Evolutionary conservation across 768 basidiomycete genomes (phyloP).

Genomic region (Lactarius evosmus): DNA sequence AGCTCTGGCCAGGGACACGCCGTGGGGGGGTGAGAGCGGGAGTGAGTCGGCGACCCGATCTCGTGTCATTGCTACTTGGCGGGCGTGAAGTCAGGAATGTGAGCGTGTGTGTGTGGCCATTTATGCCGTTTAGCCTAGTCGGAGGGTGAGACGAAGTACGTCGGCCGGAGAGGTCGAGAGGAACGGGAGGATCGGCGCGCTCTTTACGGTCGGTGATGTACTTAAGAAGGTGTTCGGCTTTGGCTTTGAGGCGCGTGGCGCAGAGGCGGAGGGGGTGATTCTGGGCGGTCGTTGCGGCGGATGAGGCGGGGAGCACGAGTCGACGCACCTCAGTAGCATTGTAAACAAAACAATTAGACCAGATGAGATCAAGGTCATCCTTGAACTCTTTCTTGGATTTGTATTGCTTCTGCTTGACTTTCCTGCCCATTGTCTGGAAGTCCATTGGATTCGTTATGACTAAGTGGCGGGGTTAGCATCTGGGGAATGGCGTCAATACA

Average conservation of each 20-base stretch:
- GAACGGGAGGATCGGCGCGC: conserved; percentile 66
- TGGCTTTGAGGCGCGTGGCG: conserved; percentile 74
- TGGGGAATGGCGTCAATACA: conserved; percentile 4
- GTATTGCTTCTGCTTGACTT: conserved; percentile 89
- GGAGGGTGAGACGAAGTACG: conserved; percentile 37
- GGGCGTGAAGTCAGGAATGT: conserved; percentile 41
- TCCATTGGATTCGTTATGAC: conserved; percentile 97
- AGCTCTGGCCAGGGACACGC: conserved; percentile 44
- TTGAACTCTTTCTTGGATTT: conserved; percentile 93
- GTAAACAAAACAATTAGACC: conserved; percentile 92
- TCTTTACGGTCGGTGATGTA: conserved; percentile 90
- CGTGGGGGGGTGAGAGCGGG: conserved; percentile 30
- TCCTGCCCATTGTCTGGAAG: conserved; percentile 86
- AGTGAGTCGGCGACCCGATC: conserved; percentile 16
- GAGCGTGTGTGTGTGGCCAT: conserved; percentile 43
- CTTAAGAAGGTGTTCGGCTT: conserved; percentile 81
- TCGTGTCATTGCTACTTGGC: conserved; percentile 28
- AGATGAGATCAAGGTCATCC: conserved; percentile 92
- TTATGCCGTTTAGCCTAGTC: conserved; percentile 37
- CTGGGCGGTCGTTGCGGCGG: conserved; percentile 40
- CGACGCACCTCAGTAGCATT: conserved; percentile 84
- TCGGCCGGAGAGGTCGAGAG: conserved; percentile 38
- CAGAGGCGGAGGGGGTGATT: conserved; percentile 84
- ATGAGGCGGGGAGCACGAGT: neutral
- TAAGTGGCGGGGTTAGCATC: conserved; percentile 34